Conservation (phyloP, 768 basidiomycete species). For the Sistotremastrum niveocremeum region DNA sequence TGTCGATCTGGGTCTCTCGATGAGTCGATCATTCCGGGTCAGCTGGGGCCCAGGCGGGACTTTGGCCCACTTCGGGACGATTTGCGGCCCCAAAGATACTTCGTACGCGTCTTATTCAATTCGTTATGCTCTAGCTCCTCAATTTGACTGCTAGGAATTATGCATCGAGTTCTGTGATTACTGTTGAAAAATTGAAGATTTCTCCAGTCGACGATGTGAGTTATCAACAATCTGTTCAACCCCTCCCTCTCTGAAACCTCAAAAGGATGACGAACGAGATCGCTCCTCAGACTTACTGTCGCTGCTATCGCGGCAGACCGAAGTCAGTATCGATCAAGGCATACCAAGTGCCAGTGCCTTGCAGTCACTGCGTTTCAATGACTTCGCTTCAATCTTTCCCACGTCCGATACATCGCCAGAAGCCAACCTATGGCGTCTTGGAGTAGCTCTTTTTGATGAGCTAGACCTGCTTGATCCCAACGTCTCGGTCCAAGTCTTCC, state of each 20-base stretch:
- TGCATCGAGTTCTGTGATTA: constrained; percentile 8
- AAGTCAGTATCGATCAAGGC: no score
- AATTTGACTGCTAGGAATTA: background rate
- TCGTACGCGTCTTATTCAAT: constrained; percentile 28
- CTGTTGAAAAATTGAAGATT: constrained; percentile 13
- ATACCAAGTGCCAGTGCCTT: no score
- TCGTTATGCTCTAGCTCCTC: background rate
- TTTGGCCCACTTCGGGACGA: constrained; percentile 60
- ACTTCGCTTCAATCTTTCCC: constrained; percentile 61
- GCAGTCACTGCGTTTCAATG: no score
- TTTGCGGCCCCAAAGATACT: constrained; percentile 32
- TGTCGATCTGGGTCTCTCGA: constrained; percentile 70
- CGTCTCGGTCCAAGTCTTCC: constrained; percentile 46
- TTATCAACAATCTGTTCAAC: background rate
- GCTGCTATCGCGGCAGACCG: no score
- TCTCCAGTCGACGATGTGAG: constrained; percentile 13
- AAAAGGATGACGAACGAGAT: background rate
- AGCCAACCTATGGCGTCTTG: constrained; percentile 78
- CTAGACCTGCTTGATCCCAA: constrained; percentile 49
- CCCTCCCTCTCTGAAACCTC: no score
- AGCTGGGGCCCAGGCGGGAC: constrained; percentile 80
- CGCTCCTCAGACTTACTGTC: constrained; percentile 46
- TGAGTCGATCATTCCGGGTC: constrained; percentile 80
- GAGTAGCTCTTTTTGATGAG: constrained; percentile 77
- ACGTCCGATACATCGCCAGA: constrained; percentile 59